Evolutionary conservation across 2,329 filamentous ascomycete species (phyloP).

Genomic region (Aspergillus nomiae): DNA sequence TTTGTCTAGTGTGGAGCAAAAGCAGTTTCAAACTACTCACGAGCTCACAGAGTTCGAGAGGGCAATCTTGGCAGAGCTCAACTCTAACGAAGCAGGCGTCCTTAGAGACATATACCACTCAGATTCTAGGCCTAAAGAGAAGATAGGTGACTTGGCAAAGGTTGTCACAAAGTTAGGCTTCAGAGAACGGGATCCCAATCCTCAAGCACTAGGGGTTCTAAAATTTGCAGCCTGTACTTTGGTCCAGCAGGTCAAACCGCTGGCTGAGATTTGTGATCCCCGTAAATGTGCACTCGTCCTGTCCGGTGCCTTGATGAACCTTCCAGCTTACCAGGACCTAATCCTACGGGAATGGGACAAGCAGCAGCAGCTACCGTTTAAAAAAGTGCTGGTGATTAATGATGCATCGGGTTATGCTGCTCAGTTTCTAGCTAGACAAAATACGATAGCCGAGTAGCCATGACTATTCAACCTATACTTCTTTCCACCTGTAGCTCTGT

Average conservation of each 20-base stretch:
- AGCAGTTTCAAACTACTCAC: conserved; percentile 16
- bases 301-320: conserved; percentile 24
- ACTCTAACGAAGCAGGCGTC: neutral
- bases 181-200: neutral
- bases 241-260: conserved; percentile 15
- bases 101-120: neutral
- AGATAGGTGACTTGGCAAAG: neutral
- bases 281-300: conserved; percentile 17
- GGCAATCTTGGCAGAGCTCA: conserved; percentile 1
- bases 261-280: conserved; percentile 15
- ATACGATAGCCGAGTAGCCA: neutral
- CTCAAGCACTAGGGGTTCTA: neutral
- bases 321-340: conserved; percentile 15
- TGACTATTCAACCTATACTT: neutral
- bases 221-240: neutral
- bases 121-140: neutral
- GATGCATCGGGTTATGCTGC: neutral
- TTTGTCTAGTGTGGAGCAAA: conserved; percentile 33
- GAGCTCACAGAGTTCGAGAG: conserved; percentile 14
- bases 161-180: neutral
- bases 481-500: neutral
- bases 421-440: neutral
- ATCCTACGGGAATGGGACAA: neutral
- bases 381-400: neutral
- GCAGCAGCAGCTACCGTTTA: neutral